Evolutionary conservation across 805 yeast genomes (phyloP), one percentile per base, ranked within the genome.

Genomic region (Wickerhamomyces xylosicus): DNA sequence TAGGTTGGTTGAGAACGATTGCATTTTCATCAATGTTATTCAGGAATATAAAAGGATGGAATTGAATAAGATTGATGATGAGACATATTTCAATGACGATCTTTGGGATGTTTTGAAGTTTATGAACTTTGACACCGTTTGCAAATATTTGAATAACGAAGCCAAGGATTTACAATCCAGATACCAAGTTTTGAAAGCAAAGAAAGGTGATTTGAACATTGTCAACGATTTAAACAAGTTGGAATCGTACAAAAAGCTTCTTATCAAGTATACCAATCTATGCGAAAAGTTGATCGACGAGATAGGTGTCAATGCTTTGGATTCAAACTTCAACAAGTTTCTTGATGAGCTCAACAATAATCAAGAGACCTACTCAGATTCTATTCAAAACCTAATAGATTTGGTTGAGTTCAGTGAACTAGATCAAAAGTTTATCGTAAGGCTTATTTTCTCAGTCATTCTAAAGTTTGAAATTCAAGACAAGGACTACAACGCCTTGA

Each of bases 81-180:
- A 25, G 6, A 21, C 25, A 25, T 31, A 31, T 14, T 31, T 31
- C 33, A 31, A 48, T n/a, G 41, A 41, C 17, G 49, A 37, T 11
- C 41, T 45, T 15, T 43, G 46, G 15, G 61, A 60, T 29, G 57
- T 53, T 4, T 62, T 66, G 10, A 61, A 79, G 5, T 74, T 64
- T 47, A 61, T 77, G 40, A 87, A 87, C 46, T 89, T 92, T 57
- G 82, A 89, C 2, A 69, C 77, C 19, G 79, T 89, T 28, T 97
- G 97, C 2, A 70, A 74, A 6, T 67, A 69, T 19, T 66, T 92
- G 34, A 89, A 86, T 55, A 56, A 64, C 19, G 64, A 77, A 41
- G 97, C 97, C 0, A 78, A 74, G 46, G 61, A 67, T 35, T 62
- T 92, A 34, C 94, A 86, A 55, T 61, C 64, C 4, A 79, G 79